phyloP scores from a whole-genome alignment of 2,329 filamentous ascomycete species.

The Claviceps sp. region DNA sequence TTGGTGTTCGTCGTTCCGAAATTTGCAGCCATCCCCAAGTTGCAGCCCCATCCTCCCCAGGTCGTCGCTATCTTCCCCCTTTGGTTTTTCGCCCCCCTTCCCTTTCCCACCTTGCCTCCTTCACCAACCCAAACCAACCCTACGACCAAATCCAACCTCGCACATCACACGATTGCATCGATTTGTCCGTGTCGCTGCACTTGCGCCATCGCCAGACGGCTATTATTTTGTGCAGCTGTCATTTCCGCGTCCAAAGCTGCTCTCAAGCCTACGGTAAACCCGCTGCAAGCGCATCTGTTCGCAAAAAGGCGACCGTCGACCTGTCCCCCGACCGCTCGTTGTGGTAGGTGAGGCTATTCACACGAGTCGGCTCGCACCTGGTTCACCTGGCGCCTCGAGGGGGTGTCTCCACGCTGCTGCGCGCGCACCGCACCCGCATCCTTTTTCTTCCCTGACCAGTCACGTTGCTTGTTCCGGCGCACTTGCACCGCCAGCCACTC shows the following conservation, averaged over 20 bases:
- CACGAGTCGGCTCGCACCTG: constrained; percentile 11
- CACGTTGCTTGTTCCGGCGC: constrained; percentile 10
- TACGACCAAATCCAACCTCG: constrained; percentile 17
- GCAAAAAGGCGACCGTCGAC: constrained; percentile 4
- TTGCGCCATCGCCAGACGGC: constrained; percentile 23
- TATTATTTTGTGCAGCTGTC: constrained; percentile 21
- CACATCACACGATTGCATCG: constrained; percentile 23
- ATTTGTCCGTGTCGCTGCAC: constrained; percentile 21
- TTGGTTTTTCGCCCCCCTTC: constrained; percentile 11
- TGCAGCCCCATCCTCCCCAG: constrained; percentile 8
- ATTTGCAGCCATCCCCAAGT: constrained; percentile 16
- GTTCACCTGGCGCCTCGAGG: constrained; percentile 6
- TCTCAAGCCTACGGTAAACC: constrained; percentile 11
- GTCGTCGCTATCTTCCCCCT: constrained; percentile 9
- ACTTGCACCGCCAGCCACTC: constrained; percentile 5
- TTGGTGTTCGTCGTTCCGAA: constrained; percentile 8
- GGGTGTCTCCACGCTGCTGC: constrained; percentile 6
- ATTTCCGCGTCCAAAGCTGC: constrained; percentile 16
- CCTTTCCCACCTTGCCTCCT: constrained; percentile 14
- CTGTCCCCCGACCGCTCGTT: constrained; percentile 10
- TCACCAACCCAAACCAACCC: constrained; percentile 22
- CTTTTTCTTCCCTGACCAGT: constrained; percentile 10
- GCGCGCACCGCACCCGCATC: constrained; percentile 7
- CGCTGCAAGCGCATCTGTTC: constrained; percentile 12
- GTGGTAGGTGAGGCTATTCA: constrained; percentile 28